Evolutionary conservation across 495 filamentous ascomycete species (phyloP), one percentile per base, ranked within the genome.

Genomic region (Penicillium crystallinum): DNA sequence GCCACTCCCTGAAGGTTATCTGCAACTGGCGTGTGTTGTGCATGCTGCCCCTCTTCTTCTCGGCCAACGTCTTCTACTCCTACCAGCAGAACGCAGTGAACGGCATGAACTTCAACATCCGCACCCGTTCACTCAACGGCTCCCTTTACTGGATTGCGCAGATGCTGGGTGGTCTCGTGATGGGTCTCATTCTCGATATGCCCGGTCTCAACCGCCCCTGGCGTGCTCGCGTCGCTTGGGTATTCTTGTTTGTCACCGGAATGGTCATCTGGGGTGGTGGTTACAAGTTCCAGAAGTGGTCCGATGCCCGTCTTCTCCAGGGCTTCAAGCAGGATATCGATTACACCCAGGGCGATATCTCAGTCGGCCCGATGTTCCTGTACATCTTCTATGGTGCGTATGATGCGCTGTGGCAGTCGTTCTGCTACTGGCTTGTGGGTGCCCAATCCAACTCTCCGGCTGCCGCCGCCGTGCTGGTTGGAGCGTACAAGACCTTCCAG

Each of bases 401-500:
- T 40, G 78, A 80, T 60, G 71, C 75, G 4, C 62, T 73, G n/a
- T 77, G 75, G 76, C 88, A 92, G 67, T 89, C 87, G 3, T 83
- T 74, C 62, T 87, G 91, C 52, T 95, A 95, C 76, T 95, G 89
- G 89, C 46, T 74, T 17, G 91, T 97, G 81, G 91, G 91, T 39
- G 82, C 91, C 4, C 76, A 88, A 37, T 90, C 86, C 55, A 95
- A 96, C 72, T 90, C 89, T 15, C 83, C 87, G 29, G 86, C 88
- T 55, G 89, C 86, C 61, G 80, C 89, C 4, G 91, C 91, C 64
- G 91, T 95, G 71, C 82, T 91, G 57, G 83, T 89, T 14, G 91
- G 91, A 38, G 95, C 89, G 69, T 96, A 96, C 76, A 95, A 95
- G 64, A 88, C 87, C 40, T 86, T 97, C 59, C 90, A 96, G 71